Evolutionary conservation across 2,329 filamentous ascomycete genomes (phyloP), one percentile per base, ranked within the genome.

Genomic region (Pyricularia sp.): DNA sequence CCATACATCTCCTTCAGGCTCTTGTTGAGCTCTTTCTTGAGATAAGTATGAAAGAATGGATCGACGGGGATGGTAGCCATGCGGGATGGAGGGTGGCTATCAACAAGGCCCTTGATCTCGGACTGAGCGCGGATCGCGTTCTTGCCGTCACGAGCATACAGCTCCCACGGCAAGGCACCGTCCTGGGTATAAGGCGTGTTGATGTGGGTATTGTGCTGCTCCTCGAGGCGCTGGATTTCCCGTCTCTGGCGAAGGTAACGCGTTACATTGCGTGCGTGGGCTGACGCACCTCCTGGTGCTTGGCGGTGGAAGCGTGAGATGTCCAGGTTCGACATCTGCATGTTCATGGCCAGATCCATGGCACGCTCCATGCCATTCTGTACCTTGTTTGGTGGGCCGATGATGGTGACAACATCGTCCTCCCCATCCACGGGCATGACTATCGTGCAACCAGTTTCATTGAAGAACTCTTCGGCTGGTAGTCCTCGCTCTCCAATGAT

Each of bases 391-490:
- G 86, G 78, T 22, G 89, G 91, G 3, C 94, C 94, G 68, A 96
- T 86, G 68, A 99, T 85, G 33, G 91, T 93, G 61, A 97, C 84
- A 57, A 86, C 86, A 71, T 96, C 91, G 61, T 91, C 90, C 65
- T 94, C 90, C 64, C 90, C 86, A 28, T 88, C 85, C 30, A 82
- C 82, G 8, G 91, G 93, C 60, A 97, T 77, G 65, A 97, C 84
- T 66, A 97, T 88, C 59, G 89, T 85, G 76, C 94, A 99, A 68
- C 93, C 93, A 66, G 94, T 97, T 72, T 96, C 86, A 60, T 87
- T 83, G 68, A 97, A 86, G 79, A 99, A 97, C 60, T 96, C 86
- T 66, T 97, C 86, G 40, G 91, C 81, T 22, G 90, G 87, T 67
- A 90, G 84, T 67, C 90, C 92, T 67, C 88, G 84, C 67, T 93